Conservation (phyloP, 768 basidiomycete genomes). For the Mycena albidolilacea region DNA sequence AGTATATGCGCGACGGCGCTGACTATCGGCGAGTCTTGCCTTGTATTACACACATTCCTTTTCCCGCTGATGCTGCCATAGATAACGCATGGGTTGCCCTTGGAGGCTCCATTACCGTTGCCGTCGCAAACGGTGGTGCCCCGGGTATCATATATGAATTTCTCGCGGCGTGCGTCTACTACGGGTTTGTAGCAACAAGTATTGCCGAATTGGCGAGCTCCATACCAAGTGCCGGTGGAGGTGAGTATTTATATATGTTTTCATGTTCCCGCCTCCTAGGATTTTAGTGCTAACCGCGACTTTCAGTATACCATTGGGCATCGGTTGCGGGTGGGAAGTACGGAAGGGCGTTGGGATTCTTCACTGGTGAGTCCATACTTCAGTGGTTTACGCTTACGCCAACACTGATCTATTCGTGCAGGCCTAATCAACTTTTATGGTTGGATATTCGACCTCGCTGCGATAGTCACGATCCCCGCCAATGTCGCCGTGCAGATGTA, state of each 20-base stretch:
- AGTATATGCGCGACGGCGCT: conserved; percentile 20
- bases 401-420: background rate
- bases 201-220: conserved; percentile 39
- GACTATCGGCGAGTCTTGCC: background rate
- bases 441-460: conserved; percentile 37
- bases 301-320: conserved; percentile 37
- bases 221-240: conserved; percentile 39
- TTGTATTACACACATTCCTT: background rate
- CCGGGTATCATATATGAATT: too few relatives aligned
- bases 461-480: conserved; percentile 32
- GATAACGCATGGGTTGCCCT: conserved; percentile 38
- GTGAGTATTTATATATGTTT: conserved; percentile 18
- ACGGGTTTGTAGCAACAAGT: too few relatives aligned
- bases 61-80: conserved; percentile 1
- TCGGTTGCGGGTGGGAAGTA: conserved; percentile 35
- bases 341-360: conserved; percentile 35
- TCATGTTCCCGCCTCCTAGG: background rate
- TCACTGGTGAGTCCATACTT: conserved; percentile 26
- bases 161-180: too few relatives aligned
- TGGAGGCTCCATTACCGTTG: conserved; percentile 32
- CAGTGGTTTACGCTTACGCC: background rate
- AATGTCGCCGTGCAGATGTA: conserved; percentile 14
- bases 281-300: background rate
- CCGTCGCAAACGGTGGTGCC: conserved; percentile 29
- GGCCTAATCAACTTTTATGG: conserved; percentile 39